Conservation (phyloP, 2,329 filamentous ascomycete genomes). For the Cordyceps cicadae region DNA sequence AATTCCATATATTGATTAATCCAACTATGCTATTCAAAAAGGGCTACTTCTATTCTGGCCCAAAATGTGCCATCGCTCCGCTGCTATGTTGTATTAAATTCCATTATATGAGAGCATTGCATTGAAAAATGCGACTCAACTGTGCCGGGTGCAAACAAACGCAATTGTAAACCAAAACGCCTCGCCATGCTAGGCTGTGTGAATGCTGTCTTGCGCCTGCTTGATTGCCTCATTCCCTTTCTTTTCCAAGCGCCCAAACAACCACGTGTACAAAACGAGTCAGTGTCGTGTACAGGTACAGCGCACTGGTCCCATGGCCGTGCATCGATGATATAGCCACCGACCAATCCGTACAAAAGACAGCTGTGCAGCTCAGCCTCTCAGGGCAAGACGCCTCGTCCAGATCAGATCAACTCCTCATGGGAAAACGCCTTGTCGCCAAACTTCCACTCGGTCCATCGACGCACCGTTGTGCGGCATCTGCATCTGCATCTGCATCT, state of each 20-base stretch:
- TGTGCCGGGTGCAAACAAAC: background rate
- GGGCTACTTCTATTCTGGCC: background rate
- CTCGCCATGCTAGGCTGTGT: slow-evolving; percentile 12
- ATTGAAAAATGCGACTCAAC: background rate
- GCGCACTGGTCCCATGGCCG: background rate
- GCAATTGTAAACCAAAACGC: slow-evolving; percentile 7
- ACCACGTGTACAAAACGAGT: background rate
- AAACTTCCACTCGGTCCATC: slow-evolving; percentile 33
- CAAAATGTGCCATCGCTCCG: background rate
- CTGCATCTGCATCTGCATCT: slow-evolving; percentile 16
- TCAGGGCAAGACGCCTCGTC: slow-evolving; percentile 31
- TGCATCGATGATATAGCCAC: background rate
- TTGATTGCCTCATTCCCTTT: background rate
- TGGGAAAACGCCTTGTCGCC: slow-evolving; percentile 34
- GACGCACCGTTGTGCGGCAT: slow-evolving; percentile 17
- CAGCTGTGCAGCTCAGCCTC: background rate
- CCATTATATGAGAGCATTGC: slow-evolving; percentile 1
- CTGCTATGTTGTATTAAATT: slow-evolving; percentile 2
- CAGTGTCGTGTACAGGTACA: background rate
- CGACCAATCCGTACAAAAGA: background rate
- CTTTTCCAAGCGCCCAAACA: background rate
- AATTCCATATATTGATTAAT: background rate
- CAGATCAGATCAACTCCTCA: slow-evolving; percentile 9
- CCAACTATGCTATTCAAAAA: background rate
- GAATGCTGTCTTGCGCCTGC: background rate